Evolutionary conservation across 192 early-diverging fungal species (phyloP), one percentile per base, ranked within the genome.

Genomic region (Coemansia sp.): DNA sequence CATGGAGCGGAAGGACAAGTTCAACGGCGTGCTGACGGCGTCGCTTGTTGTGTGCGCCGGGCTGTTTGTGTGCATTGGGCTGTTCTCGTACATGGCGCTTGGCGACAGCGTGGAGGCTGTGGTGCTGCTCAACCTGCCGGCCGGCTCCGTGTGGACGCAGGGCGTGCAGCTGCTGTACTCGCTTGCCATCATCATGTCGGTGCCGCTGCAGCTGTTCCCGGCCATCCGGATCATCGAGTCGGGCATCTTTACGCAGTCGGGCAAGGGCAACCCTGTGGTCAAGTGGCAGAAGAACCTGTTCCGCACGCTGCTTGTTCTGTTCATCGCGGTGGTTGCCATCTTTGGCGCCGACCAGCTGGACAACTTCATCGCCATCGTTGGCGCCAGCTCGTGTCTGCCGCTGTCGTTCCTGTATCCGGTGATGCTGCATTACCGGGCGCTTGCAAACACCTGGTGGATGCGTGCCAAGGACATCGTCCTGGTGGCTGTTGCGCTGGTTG

Each of bases 1-100:
- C 24, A 98, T 98, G 96, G 93, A 92, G 85, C 86, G 91, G 26
- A 94, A 95, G n/a, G 86, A 93, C 63, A 88, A 91, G 69, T 97
- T 98, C 68, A 88, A 88, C 36, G 74, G 72, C 44, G 95, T 97
- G n/a, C 78, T 98, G 48, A 89, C 90, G 7, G 72, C 85, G 2
- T 88, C 91, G 44, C 89, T 96, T 81, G 76, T 92, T 16, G 84
- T 89, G 44, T 94, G 94, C 58, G 93, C 91, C 8, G 72, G 85
- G 18, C 84, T 95, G 23, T 96, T 96, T 81, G 81, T 95, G 9
- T 84, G 85, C 0, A 85, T 96, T 33, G 96, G 94, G 1, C 88
- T 89, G 1, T 64, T 94, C 41, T 90, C 92, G 0, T 98, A 97
- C 77, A 74, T 94, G 35, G 85, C 95, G 0, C 94, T 97, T 69